Base-by-base conservation (phyloP, 257 asterid genomes). In the Penstemon davidsonii region DNA sequence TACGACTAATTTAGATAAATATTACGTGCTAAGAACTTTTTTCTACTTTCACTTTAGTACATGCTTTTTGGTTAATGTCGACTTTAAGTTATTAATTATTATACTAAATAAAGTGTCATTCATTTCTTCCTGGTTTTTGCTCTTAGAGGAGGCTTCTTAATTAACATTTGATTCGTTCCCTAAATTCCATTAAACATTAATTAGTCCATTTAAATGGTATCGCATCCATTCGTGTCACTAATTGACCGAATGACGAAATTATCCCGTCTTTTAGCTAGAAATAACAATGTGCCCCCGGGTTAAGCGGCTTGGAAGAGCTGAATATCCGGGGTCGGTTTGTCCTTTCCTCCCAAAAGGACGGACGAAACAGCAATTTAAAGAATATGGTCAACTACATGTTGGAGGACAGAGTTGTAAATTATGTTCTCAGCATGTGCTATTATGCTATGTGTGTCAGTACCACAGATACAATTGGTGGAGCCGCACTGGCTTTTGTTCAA, bases 321-420 rank as follows among this genome's bases (percentile, higher is more conserved):
- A 64, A 67, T 50, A 36, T 50, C 56, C 73, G 72, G 82, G 81
- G 75, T n/a, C 77, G 68, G 71, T 77, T 79, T 79, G 87, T 74
- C 83, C 44, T 76, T 74, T 76, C 57, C 57, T 13, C 57, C 11
- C 3, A 12, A 53, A 33, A 19, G 40, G n/a, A n/a, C 11, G 7
- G 44, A 2, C 15, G 8, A 19, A 19, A 33, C 13, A 67, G 33
- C 33, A 25, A 25, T 25, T 25, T 19, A 42, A 3, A 67, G 13
- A 56, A 25, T 8, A 25, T 55, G n/a, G 42, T 43, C 4, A 72
- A 12, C n/a, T 10, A 18, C 52, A 25, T 64, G 39, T 40, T 18
- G 8, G 11, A 55, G 80, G 79, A 62, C 5, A 60, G 6, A 54
- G 11, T 56, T 33, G 86, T 67, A 77, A 78, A 67, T 69, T 59